These are phyloP conservation scores for Saitozyma sp. DNA, from an alignment of 768 basidiomycete genomes.

Conservation along the genomic window DNA sequence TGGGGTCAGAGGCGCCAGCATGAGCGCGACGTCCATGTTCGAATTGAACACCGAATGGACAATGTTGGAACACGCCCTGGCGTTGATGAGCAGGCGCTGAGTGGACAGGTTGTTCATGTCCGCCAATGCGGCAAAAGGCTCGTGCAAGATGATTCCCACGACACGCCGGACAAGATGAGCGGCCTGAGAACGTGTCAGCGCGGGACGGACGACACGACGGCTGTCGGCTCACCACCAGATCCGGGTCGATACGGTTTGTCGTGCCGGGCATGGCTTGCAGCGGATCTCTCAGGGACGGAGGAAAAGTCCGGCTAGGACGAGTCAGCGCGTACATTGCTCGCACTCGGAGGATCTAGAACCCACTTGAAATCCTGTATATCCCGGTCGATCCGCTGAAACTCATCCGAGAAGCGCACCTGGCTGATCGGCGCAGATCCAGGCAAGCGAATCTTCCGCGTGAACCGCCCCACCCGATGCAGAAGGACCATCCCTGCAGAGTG, in stretches of 20 bases:
- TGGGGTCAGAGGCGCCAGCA: slow-evolving; percentile 27
- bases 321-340: not conserved
- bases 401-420: slow-evolving; percentile 4
- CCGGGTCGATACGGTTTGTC: slow-evolving; percentile 29
- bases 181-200: slow-evolving; percentile 4
- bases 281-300: slow-evolving; percentile 23
- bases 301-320: slow-evolving; percentile 20
- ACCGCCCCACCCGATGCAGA: slow-evolving; percentile 14
- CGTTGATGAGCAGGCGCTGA: slow-evolving; percentile 14
- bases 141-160: slow-evolving; percentile 30
- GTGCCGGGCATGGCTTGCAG: slow-evolving; percentile 18
- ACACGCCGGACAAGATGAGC: slow-evolving; percentile 25
- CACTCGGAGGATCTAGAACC: slow-evolving; percentile 1
- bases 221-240: slow-evolving; percentile 25
- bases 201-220: not conserved
- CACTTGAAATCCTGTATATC: slow-evolving; percentile 27
- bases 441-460: slow-evolving; percentile 15
- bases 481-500: slow-evolving; percentile 9
- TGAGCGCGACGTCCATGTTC: slow-evolving; percentile 24
- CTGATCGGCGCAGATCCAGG: slow-evolving; percentile 5
- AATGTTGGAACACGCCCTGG: slow-evolving; percentile 23
- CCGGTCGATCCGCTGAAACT: slow-evolving; percentile 25
- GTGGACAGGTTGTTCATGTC: slow-evolving; percentile 18
- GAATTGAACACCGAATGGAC: slow-evolving; percentile 25
- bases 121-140: slow-evolving; percentile 31